Conservation (phyloP, 192 early-diverging fungal genomes). For the Coemansia sp. region DNA sequence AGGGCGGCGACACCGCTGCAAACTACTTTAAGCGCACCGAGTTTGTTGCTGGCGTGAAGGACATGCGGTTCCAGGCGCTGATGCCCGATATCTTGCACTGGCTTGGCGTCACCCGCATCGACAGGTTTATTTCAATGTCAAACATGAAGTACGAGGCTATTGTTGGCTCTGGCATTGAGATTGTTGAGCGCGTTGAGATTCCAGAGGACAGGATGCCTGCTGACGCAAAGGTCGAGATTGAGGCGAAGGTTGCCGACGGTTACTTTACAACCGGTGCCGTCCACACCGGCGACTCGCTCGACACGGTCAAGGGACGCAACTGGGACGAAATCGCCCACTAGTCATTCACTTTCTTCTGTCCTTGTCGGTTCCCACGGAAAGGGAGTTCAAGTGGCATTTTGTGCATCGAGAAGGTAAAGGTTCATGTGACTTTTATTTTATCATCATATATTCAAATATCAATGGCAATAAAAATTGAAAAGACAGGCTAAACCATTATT, state of each 20-base stretch:
- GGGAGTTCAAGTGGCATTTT: neutral
- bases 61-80: conserved; percentile 94
- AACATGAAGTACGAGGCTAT: conserved; percentile 95
- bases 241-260: conserved; percentile 95
- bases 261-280: conserved; percentile 79
- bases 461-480: too few relatives aligned
- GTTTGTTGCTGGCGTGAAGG: conserved; percentile 87
- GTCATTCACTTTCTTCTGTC: neutral
- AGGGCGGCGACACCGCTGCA: conserved; percentile 84
- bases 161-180: conserved; percentile 81
- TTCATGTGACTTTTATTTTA: too few relatives aligned
- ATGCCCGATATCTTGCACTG: conserved; percentile 98
- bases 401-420: neutral
- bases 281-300: conserved; percentile 61
- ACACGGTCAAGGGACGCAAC: conserved; percentile 75
- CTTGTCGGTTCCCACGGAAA: neutral
- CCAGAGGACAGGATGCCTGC: conserved; percentile 87
- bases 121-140: conserved; percentile 85
- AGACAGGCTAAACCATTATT: too few relatives aligned
- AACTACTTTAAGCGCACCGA: conserved; percentile 89
- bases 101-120: conserved; percentile 92
- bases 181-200: conserved; percentile 85
- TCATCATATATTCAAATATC: too few relatives aligned
- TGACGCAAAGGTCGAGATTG: conserved; percentile 92
- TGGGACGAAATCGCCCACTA: conserved; percentile 69